Evolutionary conservation across 164 flowering plant genomes (phyloP).

Genomic region (Warburgia ugandensis): DNA sequence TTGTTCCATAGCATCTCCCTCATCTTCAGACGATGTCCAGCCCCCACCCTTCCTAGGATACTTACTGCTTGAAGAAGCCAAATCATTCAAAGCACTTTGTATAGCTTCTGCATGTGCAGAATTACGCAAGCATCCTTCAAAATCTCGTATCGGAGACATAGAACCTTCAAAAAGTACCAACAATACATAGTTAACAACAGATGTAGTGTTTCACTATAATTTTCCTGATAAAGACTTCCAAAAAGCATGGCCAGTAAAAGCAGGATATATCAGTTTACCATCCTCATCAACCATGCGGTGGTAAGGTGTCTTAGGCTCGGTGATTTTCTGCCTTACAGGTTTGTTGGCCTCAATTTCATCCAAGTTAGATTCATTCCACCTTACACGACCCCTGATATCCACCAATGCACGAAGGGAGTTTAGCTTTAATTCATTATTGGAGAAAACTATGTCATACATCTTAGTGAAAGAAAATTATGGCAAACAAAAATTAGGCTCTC

Average conservation of each 20-base stretch:
- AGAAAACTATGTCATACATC: too few species aligned
- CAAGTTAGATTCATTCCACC: constrained; percentile 90
- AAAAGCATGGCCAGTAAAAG: not conserved
- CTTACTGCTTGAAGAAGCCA: constrained; percentile 62
- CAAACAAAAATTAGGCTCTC: too few species aligned
- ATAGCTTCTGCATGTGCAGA: constrained; percentile 68
- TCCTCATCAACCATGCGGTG: constrained; percentile 89
- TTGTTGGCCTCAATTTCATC: constrained; percentile 87
- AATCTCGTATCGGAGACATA: constrained; percentile 47
- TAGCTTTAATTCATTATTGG: too few species aligned
- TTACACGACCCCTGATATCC: constrained; percentile 52
- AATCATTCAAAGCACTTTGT: constrained; percentile 59
- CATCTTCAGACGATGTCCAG: constrained; percentile 97
- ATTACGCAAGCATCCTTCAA: constrained; percentile 39
- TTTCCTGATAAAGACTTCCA: too few species aligned
- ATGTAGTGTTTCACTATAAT: too few species aligned
- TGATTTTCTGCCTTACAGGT: constrained; percentile 97
- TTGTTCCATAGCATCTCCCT: constrained; percentile 74
- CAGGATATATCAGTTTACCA: constrained; percentile 31
- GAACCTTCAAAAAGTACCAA: constrained; percentile 36
- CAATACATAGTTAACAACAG: too few species aligned
- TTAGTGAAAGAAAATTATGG: too few species aligned
- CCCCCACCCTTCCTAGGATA: constrained; percentile 29
- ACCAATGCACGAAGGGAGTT: too few species aligned
- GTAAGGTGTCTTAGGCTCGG: constrained; percentile 99